Base-by-base conservation (phyloP, 768 basidiomycete species). In the Tubosaeta sp. region DNA sequence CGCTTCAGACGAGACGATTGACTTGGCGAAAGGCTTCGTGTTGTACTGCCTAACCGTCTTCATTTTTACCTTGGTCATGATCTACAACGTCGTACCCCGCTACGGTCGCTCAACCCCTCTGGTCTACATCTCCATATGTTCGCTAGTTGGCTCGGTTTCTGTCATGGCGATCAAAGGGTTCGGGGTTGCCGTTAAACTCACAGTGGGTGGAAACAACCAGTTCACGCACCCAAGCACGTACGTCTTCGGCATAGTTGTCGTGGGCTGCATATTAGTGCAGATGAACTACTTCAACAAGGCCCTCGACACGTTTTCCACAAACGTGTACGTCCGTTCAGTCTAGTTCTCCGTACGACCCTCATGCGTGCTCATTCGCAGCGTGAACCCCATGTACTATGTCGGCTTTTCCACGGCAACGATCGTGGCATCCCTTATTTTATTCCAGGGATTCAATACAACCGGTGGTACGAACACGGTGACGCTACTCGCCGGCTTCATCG, bases 231-330 rank as follows among this genome's bases (percentile, higher is more conserved):
- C 88, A 32, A 93, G 90, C 66, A 99, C 96, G n/a, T 99, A 97
- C 68, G 82, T 98, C 22, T 95, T 98, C 61, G 93, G 84, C 32
- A 76, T 91, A 44, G 82, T 90, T 30, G 87, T 93, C 3, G 78
- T 77, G 2, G 70, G 81, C 2, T 97, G 92, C 67, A 98, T 99
- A 64, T 68, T 95, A 55, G 81, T 91, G 21, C 91, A 93, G 70
- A 91, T 94, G 89, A 89, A 90, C 69, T 94, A 93, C 73, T 94
- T 96, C 77, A 99, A 98, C 78, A 97, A 97, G 67, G 95, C 94
- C 0, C 78, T 98, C 46, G 94, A 97, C 66, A 92, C 83, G 1
- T 98, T 97, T 69, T 94, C 93, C 3, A 96, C 94, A 39, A 98
- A 98, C 64, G 90, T 97, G 93, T 95, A 79, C 57, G 91, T 78